These are phyloP conservation scores for Talaromyces nanjingensis DNA, from an alignment of 495 filamentous ascomycete species.

Conservation along the genomic window DNA sequence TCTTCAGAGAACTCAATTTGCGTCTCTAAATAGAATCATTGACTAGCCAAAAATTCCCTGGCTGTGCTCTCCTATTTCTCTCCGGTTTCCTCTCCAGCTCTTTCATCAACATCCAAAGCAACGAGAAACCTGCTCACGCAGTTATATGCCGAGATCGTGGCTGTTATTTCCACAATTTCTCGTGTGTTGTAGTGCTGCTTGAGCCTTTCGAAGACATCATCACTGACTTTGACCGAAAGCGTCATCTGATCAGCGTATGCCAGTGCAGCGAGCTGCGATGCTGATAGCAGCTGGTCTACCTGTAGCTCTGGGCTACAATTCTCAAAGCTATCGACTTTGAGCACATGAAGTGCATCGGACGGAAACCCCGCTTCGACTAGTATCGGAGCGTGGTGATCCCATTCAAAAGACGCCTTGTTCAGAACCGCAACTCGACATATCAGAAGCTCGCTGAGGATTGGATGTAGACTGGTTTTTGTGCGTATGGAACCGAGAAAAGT, in stretches of 20 bases:
- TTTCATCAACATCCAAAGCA: conserved; percentile 69
- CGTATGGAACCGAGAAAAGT: neutral
- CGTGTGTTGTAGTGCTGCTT: conserved; percentile 45
- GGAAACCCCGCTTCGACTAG: neutral
- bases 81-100: too few species aligned
- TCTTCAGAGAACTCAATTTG: too few species aligned
- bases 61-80: neutral
- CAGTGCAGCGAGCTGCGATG: neutral
- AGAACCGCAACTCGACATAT: neutral
- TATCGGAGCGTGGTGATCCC: neutral
- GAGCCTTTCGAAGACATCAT: neutral
- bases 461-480: neutral
- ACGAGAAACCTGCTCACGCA: conserved; percentile 82
- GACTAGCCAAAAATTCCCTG: neutral
- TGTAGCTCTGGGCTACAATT: neutral
- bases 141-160: conserved; percentile 78
- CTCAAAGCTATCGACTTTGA: neutral
- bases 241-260: neutral
- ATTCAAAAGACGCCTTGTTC: neutral
- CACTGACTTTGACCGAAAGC: neutral
- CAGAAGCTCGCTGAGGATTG: neutral
- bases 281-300: neutral
- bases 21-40: neutral
- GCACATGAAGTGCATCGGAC: neutral
- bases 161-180: conserved; percentile 68